Evolutionary conservation across 441 rosid genomes (phyloP), one percentile per base, ranked within the genome.

Genomic region (Euphorbia schlechtendalii): DNA sequence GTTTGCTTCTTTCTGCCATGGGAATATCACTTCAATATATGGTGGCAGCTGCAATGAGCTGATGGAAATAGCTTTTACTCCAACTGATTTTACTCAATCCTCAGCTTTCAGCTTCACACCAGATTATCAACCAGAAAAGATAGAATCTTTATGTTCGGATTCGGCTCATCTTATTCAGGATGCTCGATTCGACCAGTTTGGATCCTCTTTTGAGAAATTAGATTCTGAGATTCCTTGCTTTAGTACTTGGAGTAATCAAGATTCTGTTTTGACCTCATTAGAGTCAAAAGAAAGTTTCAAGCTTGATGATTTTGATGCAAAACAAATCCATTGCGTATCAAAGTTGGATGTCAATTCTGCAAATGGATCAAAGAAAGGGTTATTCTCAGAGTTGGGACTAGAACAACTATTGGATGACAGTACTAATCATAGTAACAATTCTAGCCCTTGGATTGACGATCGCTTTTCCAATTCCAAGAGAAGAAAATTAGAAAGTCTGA

Each of bases 371-470:
- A 67, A 75, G 53, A 89, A 84, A 72, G 96, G 92, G 34, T 67
- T 89, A 41, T 88, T 89, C 78, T 87, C 96, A 24, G 86, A 83
- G 70, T 78, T 83, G 64, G 92, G 90, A 56, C 73, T 83, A 10
- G 81, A 78, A 76, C 86, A 86, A 73, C 81, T 90, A 68, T 71
- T 90, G 72, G 74, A 76, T 69, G 80, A 83, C 59, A 59, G 78
- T 65, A 77, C 69, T 15, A 70, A 65, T 71, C 70, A 78, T 56
- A 67, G 63, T 67, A 61, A 52, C 49, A 59, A 28, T 34, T 66
- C 71, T 24, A 76, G 72, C 64, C 69, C 73, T 54, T 60, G 65
- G 56, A 64, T 57, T 61, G 78, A 73, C 59, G 83, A 78, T 74
- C 77, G 79, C 48, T 59, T 64, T 32, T 75, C 84, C 36, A 59